Percentiles rank a stretch among this genome's conserved stretches.
These are phyloP conservation scores for Ceratocystiopsis sp. DNA, from an alignment of 2,329 filamentous ascomycete genomes.

Conservation along the genomic window DNA sequence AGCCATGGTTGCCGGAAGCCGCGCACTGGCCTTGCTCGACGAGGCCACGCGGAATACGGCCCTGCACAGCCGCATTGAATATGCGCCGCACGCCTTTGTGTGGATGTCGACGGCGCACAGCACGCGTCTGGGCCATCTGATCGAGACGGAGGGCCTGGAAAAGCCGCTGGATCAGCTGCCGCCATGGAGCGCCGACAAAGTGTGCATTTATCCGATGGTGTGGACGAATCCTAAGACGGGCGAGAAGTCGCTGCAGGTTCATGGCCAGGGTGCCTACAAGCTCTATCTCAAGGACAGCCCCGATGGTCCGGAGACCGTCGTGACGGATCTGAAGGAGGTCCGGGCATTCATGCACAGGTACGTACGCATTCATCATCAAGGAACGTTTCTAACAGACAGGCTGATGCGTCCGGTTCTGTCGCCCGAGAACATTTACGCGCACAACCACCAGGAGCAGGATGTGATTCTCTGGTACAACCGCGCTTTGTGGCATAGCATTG, in stretches of 20 bases:
- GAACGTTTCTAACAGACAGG: constrained; percentile 5
- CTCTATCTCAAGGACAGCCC: constrained; percentile 16
- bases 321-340: constrained; percentile 15
- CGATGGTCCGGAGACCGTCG: constrained; percentile 11
- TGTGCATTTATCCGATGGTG: constrained; percentile 20
- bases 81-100: constrained; percentile 19
- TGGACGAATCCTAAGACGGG: constrained; percentile 19
- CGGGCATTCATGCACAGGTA: constrained; percentile 17
- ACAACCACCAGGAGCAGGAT: constrained; percentile 19
- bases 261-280: constrained; percentile 19
- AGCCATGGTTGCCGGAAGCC: constrained; percentile 15
- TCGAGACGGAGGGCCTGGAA: constrained; percentile 14
- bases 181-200: constrained; percentile 14
- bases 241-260: constrained; percentile 16
- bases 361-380: background rate
- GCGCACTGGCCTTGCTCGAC: constrained; percentile 13
- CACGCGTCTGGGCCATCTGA: constrained; percentile 16
- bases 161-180: constrained; percentile 16
- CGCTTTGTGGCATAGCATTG: constrained; percentile 22
- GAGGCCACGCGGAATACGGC: constrained; percentile 13
- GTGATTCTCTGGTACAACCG: constrained; percentile 23
- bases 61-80: constrained; percentile 18
- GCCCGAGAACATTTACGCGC: constrained; percentile 19
- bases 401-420: constrained; percentile 19
- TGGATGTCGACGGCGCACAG: constrained; percentile 20